phyloP scores from a whole-genome alignment of 345 rosid species.

The Citrus maxima region DNA sequence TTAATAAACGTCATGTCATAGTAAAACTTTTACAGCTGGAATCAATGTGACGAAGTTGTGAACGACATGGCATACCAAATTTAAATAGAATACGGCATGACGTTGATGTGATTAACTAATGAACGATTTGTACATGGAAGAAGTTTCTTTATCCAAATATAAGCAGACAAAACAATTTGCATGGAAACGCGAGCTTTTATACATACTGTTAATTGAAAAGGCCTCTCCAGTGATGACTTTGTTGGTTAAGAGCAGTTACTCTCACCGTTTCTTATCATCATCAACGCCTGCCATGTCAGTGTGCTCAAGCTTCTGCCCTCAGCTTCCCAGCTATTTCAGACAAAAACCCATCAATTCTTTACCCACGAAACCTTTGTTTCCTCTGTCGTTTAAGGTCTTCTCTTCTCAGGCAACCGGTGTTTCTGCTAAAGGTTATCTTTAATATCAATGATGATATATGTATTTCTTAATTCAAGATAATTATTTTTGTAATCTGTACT shows the following conservation, averaged over 20 bases:
- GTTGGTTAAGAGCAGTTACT: constrained; percentile 7
- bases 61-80: too few species aligned
- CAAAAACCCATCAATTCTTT: constrained; percentile 37
- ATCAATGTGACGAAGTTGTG: too few species aligned
- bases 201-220: not conserved
- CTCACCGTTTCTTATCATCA: constrained; percentile 12
- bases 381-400: constrained; percentile 34
- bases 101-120: too few species aligned
- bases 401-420: constrained; percentile 48
- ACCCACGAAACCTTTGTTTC: constrained; percentile 23
- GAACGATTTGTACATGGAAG: too few species aligned
- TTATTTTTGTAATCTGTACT: not conserved
- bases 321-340: constrained; percentile 38
- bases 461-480: too few species aligned
- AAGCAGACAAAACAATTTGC: not conserved
- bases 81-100: too few species aligned
- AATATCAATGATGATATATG: not conserved
- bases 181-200: constrained; percentile 24
- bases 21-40: too few species aligned
- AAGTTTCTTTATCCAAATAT: not conserved
- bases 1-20: too few species aligned
- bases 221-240: constrained; percentile 6
- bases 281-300: constrained; percentile 47
- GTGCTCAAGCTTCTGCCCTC: constrained; percentile 62
- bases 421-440: constrained; percentile 35